Conservation (phyloP, 306 rosid species). For the Begonia peltatifolia region DNA sequence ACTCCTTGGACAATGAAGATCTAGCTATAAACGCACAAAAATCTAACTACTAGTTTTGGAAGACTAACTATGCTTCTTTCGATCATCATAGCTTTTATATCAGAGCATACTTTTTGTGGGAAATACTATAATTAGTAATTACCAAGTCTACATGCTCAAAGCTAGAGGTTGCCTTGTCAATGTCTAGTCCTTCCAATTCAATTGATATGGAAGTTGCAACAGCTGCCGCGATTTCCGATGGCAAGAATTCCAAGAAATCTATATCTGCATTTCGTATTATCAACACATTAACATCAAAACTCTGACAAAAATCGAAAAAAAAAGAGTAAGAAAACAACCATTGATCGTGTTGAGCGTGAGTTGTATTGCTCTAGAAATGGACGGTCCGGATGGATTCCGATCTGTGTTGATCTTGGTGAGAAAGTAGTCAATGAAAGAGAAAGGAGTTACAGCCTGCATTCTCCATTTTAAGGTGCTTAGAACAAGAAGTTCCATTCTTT, state of each 20-base stretch:
- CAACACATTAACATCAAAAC: neutral
- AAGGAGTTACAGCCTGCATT: constrained; percentile 59
- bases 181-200: constrained; percentile 26
- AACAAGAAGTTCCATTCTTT: constrained; percentile 58
- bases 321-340: constrained; percentile 26
- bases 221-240: constrained; percentile 82
- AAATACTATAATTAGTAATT: constrained; percentile 20
- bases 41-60: constrained; percentile 6
- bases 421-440: constrained; percentile 51
- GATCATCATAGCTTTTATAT: neutral
- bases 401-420: constrained; percentile 27
- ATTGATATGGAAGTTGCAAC: constrained; percentile 46
- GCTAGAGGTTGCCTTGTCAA: constrained; percentile 31
- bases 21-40: constrained; percentile 2
- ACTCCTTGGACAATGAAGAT: no score
- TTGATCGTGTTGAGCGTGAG: constrained; percentile 29
- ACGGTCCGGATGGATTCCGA: constrained; percentile 12
- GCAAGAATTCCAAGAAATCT: constrained; percentile 73
- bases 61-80: neutral
- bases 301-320: neutral
- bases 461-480: constrained; percentile 55
- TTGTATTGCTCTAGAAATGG: constrained; percentile 23
- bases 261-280: constrained; percentile 40
- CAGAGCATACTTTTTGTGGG: constrained; percentile 3
- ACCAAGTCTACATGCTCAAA: constrained; percentile 44